Evolutionary conservation across 139 green algal species (phyloP).

Genomic region (Ostreobium quekettii): DNA sequence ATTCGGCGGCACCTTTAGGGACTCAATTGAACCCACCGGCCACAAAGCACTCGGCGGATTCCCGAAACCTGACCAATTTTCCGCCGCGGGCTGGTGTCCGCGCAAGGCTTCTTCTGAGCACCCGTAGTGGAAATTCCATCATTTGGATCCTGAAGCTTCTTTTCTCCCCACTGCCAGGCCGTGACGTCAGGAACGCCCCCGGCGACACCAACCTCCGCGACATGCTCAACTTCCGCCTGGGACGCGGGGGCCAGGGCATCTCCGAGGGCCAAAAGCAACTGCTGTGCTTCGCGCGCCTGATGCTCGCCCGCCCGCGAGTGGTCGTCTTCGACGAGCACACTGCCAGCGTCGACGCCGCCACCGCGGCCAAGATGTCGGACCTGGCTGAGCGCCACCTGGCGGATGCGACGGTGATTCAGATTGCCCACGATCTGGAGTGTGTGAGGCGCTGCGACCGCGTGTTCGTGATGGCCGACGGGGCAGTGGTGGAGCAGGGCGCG

Average conservation of each 20-base stretch:
- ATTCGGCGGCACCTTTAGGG: too few species aligned
- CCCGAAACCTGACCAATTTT: too few species aligned
- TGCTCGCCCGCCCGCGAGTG: slow-evolving; percentile 46
- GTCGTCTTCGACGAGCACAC: slow-evolving; percentile 66
- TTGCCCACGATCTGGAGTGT: background rate
- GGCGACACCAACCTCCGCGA: too few species aligned
- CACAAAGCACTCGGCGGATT: too few species aligned
- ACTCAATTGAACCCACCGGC: too few species aligned
- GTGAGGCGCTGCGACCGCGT: background rate
- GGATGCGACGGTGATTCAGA: background rate
- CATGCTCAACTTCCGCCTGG: too few species aligned
- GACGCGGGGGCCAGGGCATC: slow-evolving; percentile 65
- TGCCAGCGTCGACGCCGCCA: slow-evolving; percentile 40
- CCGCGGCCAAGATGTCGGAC: background rate
- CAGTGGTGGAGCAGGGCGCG: background rate
- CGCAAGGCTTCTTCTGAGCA: too few species aligned
- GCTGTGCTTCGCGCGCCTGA: slow-evolving; percentile 57
- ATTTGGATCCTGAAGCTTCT: too few species aligned
- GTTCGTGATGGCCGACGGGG: background rate
- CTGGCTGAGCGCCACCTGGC: background rate
- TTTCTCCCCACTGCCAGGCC: too few species aligned
- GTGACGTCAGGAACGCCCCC: too few species aligned
- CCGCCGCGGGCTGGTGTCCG: too few species aligned
- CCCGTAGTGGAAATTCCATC: too few species aligned
- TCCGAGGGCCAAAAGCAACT: slow-evolving; percentile 65